These are phyloP conservation scores for Hymenoscyphus infarciens DNA, from an alignment of 2,329 filamentous ascomycete genomes.

Conservation along the genomic window DNA sequence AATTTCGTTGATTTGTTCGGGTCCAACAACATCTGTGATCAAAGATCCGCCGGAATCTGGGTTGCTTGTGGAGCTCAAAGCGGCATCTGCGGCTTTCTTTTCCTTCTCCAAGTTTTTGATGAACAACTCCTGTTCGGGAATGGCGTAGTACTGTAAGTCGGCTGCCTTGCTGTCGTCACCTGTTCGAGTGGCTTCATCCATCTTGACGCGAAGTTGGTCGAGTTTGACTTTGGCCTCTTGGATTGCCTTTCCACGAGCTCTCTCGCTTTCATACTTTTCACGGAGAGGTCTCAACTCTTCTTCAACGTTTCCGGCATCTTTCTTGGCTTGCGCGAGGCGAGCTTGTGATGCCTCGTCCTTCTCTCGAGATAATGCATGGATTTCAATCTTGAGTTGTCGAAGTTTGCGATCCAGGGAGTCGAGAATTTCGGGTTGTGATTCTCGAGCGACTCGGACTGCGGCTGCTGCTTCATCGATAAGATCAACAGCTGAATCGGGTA, in stretches of 20 bases:
- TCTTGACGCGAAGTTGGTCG: conserved; percentile 84
- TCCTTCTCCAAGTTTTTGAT: conserved; percentile 81
- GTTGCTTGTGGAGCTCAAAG: conserved; percentile 50
- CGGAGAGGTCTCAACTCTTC: conserved; percentile 89
- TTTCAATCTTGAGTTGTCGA: conserved; percentile 93
- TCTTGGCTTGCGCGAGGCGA: conserved; percentile 76
- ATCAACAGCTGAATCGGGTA: conserved; percentile 96
- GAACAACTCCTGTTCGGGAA: conserved; percentile 79
- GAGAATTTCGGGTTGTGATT: conserved; percentile 93
- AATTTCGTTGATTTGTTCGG: conserved; percentile 98
- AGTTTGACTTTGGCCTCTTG: conserved; percentile 95
- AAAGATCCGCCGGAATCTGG: conserved; percentile 66
- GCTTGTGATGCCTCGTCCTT: conserved; percentile 89
- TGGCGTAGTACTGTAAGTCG: conserved; percentile 95
- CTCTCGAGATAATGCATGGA: conserved; percentile 88
- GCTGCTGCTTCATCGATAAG: conserved; percentile 94
- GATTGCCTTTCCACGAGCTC: conserved; percentile 84
- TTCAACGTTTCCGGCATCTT: conserved; percentile 89
- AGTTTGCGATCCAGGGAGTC: conserved; percentile 89
- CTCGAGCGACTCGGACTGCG: conserved; percentile 90
- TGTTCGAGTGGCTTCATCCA: conserved; percentile 86
- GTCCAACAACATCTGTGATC: conserved; percentile 89
- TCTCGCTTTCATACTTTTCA: conserved; percentile 94
- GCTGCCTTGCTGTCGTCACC: conserved; percentile 84
- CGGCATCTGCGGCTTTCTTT: conserved; percentile 73